Conservation (phyloP, 2,329 filamentous ascomycete genomes). For the Periconia sp. region DNA sequence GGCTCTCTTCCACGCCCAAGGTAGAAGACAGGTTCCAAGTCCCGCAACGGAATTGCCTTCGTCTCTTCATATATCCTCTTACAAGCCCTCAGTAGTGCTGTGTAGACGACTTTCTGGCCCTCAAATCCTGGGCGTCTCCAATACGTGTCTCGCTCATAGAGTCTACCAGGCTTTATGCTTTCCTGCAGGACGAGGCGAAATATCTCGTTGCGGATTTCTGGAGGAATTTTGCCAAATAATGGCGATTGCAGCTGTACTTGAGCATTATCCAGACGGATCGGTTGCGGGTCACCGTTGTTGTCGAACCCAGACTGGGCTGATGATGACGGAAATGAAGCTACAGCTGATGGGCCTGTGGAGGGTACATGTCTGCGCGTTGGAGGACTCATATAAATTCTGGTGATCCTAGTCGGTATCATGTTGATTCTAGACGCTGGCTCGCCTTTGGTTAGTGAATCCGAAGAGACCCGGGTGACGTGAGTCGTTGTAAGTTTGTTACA, state of each 20-base stretch:
- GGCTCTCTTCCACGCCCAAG: not conserved
- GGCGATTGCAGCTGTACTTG: constrained; percentile 23
- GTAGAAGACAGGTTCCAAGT: constrained; percentile 7
- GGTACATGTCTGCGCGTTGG: too few species aligned
- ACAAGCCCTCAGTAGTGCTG: constrained; percentile 40
- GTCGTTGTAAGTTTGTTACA: too few species aligned
- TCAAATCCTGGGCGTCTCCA: constrained; percentile 26
- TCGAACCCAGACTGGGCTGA: too few species aligned
- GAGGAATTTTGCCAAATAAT: constrained; percentile 22
- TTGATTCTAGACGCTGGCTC: too few species aligned
- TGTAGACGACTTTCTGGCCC: constrained; percentile 30
- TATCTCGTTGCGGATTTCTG: constrained; percentile 28
- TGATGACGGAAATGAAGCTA: too few species aligned
- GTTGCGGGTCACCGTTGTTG: too few species aligned
- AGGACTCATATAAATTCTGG: too few species aligned
- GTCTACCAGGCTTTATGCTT: constrained; percentile 15
- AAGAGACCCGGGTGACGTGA: too few species aligned
- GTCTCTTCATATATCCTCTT: constrained; percentile 43
- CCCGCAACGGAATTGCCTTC: constrained; percentile 29
- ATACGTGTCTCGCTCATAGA: constrained; percentile 15
- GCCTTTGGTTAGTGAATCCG: too few species aligned
- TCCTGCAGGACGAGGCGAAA: constrained; percentile 23
- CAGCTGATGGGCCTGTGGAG: too few species aligned
- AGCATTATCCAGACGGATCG: not conserved
- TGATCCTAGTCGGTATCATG: too few species aligned